phyloP scores from a whole-genome alignment of 1,284 basidiomycete genomes.

The Clitocybe nebularis region DNA sequence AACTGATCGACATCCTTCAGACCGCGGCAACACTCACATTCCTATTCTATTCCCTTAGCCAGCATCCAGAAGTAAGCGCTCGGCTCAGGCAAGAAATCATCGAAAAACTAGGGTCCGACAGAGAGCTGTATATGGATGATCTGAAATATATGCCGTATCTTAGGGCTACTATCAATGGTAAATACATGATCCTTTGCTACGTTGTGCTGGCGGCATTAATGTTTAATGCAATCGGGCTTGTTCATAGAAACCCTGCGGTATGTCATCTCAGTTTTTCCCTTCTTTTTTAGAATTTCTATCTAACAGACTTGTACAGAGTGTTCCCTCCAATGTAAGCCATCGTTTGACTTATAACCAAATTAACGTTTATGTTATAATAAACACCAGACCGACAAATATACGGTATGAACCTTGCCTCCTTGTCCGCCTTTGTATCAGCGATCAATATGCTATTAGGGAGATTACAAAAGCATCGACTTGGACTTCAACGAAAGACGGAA shows the following conservation, averaged over 20 bases:
- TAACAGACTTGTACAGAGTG: slow-evolving; percentile 48
- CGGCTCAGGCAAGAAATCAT: slow-evolving; percentile 40
- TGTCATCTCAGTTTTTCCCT: too few species aligned
- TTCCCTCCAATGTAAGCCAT: not conserved
- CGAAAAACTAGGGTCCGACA: slow-evolving; percentile 39
- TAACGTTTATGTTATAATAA: not conserved
- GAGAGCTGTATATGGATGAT: slow-evolving; percentile 49
- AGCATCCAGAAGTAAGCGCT: slow-evolving; percentile 31
- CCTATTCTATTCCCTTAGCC: slow-evolving; percentile 50
- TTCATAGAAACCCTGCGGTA: slow-evolving; percentile 51
- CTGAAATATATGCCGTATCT: slow-evolving; percentile 55
- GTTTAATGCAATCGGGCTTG: not conserved
- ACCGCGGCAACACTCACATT: slow-evolving; percentile 53
- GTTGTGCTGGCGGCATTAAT: not conserved
- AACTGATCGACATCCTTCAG: too few species aligned
- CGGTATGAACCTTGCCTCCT: slow-evolving; percentile 26
- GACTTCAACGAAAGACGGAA: slow-evolving; percentile 37
- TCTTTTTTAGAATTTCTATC: too few species aligned
- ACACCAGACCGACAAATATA: slow-evolving; percentile 47
- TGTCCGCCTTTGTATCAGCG: not conserved
- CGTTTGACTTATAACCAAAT: not conserved
- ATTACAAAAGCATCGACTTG: slow-evolving; percentile 39
- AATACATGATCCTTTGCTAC: slow-evolving; percentile 5
- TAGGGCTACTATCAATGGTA: slow-evolving; percentile 58
- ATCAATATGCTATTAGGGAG: slow-evolving; percentile 22